A percentile compares a stretch with the other conserved stretches of the same genome.
phyloP scores from a whole-genome alignment of 805 yeast genomes.

The Cephaloascus fragrans region DNA sequence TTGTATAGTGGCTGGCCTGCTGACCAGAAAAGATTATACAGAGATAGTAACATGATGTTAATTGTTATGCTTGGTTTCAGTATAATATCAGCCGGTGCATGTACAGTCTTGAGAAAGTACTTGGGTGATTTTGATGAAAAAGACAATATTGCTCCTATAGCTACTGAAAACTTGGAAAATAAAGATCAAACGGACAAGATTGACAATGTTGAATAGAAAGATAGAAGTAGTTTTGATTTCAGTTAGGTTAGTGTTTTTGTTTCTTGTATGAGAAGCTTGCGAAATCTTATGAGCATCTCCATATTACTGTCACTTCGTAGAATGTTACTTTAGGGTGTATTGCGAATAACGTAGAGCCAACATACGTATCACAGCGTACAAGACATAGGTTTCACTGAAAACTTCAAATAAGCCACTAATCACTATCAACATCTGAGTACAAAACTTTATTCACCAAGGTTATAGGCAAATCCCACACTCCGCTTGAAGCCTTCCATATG shows the following conservation, averaged over 20 bases:
- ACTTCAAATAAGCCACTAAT: not conserved
- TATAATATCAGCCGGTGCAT: constrained; percentile 35
- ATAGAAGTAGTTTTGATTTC: no score
- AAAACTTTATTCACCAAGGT: constrained; percentile 57
- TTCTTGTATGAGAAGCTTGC: no score
- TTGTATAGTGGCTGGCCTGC: constrained; percentile 83
- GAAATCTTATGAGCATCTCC: no score
- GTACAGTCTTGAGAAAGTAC: constrained; percentile 19
- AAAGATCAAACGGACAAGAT: no score
- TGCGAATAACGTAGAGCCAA: no score
- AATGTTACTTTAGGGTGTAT: no score
- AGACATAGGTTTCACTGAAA: no score
- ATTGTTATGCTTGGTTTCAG: constrained; percentile 69
- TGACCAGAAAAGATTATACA: constrained; percentile 50
- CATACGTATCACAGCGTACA: no score
- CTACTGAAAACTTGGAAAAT: no score
- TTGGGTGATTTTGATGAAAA: not conserved
- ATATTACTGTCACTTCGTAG: no score
- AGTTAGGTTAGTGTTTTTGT: no score
- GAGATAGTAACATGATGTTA: constrained; percentile 76
- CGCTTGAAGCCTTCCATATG: constrained; percentile 58
- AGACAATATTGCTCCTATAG: not conserved
- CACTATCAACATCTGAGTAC: constrained; percentile 18
- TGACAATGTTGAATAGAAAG: no score
- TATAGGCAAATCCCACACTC: constrained; percentile 80